Evolutionary conservation across 371 early-diverging fungal species (phyloP), one percentile per base, ranked within the genome.

Genomic region (Syncephalastrum racemosum): DNA sequence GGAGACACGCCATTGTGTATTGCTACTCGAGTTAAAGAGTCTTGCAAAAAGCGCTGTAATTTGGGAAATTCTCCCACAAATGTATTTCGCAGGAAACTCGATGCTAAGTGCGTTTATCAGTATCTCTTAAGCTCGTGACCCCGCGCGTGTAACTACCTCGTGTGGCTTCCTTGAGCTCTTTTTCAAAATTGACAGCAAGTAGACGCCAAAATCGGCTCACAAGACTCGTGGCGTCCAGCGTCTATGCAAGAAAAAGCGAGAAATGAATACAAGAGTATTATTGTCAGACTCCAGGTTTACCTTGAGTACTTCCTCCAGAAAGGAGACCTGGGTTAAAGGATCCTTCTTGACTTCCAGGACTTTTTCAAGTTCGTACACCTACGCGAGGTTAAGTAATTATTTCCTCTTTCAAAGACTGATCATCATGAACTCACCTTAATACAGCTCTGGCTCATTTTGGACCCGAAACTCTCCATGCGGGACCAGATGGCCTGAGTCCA

Each of bases 21-120:
- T 6, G 84, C 79, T 2, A 91, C 77, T n/a, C 90, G 73, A 8
- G 82, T 77, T 67, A 91, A 90, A 60, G 91, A 84, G 54, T 90
- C 90, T 53, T 87, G 86, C 56, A 92, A 70, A 4, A 91, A 58
- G 13, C 90, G 86, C 47, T 92, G 64, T 4, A 93, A 57, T 50
- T 82, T 82, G 14, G 91, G 91, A 64, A 90, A 93, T 10, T 91
- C 90, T 8, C 79, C 79, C 46, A 90, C 81, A 52, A 93, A 79
- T 1, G 84, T 84, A 48, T 86, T 87, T 40, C 85, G 87, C 23
- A 93, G 56, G 57, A 84, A 84, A 14, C 79, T 77, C 4, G 89
- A 86, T 22, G 70, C 85, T 85, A 50, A 22, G 12, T 20, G 16
- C 13, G 39, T 51, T 19, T n/a, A n/a, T n/a, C n/a, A n/a, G n/a